These are phyloP conservation scores for Aphanomyces cochlioides DNA, from an alignment of 352 stramenopile species.

Conservation along the genomic window DNA sequence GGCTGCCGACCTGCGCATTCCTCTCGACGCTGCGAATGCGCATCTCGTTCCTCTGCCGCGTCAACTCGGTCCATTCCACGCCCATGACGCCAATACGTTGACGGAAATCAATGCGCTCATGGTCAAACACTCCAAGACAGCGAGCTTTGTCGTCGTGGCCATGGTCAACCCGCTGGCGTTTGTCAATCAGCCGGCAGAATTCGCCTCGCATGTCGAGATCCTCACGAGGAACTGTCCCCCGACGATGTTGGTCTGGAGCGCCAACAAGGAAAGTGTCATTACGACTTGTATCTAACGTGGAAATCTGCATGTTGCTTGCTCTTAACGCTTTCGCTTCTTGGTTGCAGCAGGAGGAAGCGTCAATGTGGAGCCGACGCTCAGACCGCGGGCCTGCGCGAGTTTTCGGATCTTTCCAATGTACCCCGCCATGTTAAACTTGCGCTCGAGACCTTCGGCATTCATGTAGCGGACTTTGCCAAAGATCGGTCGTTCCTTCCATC, in stretches of 20 bases:
- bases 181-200: not conserved
- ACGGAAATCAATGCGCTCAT: constrained; percentile 23
- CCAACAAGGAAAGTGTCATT: constrained; percentile 21
- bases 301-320: not conserved
- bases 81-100: not conserved
- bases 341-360: too few species aligned
- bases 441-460: constrained; percentile 97
- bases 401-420: constrained; percentile 62
- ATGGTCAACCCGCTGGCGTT: constrained; percentile 3
- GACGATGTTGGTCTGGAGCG: constrained; percentile 28
- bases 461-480: constrained; percentile 99
- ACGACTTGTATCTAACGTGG: constrained; percentile 23
- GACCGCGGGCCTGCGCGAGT: not conserved
- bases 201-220: not conserved
- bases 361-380: too few species aligned
- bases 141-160: constrained; percentile 24
- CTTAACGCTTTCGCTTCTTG: too few species aligned
- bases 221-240: constrained; percentile 28
- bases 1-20: constrained; percentile 21
- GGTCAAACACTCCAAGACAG: constrained; percentile 14
- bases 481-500: constrained; percentile 92
- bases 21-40: not conserved
- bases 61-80: not conserved
- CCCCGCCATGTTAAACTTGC: constrained; percentile 96
- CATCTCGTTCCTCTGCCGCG: not conserved